Evolutionary conservation across 805 yeast species (phyloP), one percentile per base, ranked within the genome.

Genomic region (Yamadazyma sp.): DNA sequence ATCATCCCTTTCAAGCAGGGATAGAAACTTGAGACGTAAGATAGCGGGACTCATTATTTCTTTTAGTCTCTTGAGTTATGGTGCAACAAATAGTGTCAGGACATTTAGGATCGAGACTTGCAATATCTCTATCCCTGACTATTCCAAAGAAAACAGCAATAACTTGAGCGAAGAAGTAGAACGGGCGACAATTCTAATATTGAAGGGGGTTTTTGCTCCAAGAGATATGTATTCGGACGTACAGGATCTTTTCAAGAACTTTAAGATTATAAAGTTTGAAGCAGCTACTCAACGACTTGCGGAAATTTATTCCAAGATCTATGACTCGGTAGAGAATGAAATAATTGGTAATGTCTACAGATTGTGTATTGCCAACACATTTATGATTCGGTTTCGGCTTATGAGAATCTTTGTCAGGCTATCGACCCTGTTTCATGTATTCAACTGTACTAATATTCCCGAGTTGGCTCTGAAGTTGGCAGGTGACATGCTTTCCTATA

Each of bases 21-120:
- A 23, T 10, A 37, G 14, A 18, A 43, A 43, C 23, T 30, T 43
- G 21, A 40, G 39, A 22, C 23, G 44, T 11, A 43, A 43, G 31
- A 27, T 40, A 13, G 47, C 37, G 1, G 28, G 31, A 16, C 34
- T 12, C 21, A 20, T 43, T 8, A 37, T 30, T 13, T 30, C 28
- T 2, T 15, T 23, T 1, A 27, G 33, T 35, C 22, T 41, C 6
- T 13, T 32, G n/a, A 19, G 23, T 18, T 32, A 12, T 32, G 46
- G 46, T 10, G 30, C 40, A 5, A 24, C 35, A n/a, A 42, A 33
- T 17, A 16, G 32, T 33, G 37, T 27, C 16, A 33, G 24, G 11
- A 20, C 19, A 21, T 31, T 27, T n/a, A 7, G 22, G 9, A 14
- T 32, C 7, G 12, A 26, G 6, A 15, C 15, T 6, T 23, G 34